Conservation (phyloP, 345 rosid species). For the Acer negundo region DNA sequence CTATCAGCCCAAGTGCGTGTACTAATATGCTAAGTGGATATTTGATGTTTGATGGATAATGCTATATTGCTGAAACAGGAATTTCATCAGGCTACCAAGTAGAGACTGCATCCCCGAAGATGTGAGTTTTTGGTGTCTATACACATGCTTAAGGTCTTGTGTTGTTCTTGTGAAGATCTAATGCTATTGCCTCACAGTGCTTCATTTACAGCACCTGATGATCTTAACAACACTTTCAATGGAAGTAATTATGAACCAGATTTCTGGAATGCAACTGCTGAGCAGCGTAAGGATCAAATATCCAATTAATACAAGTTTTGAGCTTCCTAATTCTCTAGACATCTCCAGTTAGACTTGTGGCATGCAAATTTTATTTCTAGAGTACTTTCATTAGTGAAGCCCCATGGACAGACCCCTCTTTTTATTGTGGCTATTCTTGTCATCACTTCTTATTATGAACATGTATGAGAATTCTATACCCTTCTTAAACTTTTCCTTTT, state of each 20-base stretch:
- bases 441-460: constrained; percentile 8
- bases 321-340: constrained; percentile 13
- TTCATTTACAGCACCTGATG: constrained; percentile 27
- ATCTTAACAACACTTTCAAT: constrained; percentile 23
- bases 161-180: constrained; percentile 11
- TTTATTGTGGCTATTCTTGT: constrained; percentile 10
- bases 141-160: neutral
- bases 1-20: constrained; percentile 13
- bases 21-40: constrained; percentile 13
- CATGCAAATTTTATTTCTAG: constrained; percentile 17
- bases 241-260: constrained; percentile 29
- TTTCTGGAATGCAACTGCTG: constrained; percentile 35
- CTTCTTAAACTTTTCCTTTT: neutral
- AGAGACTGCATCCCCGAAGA: constrained; percentile 42
- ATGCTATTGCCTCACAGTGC: constrained; percentile 32
- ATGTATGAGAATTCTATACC: neutral
- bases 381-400: neutral
- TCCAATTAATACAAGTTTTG: constrained; percentile 20
- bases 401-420: neutral
- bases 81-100: constrained; percentile 32
- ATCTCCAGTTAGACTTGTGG: constrained; percentile 18
- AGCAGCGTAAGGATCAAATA: constrained; percentile 41
- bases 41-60: constrained; percentile 8
- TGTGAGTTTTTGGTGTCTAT: constrained; percentile 35
- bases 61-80: constrained; percentile 45